Evolutionary conservation across 306 rosid genomes (phyloP).

Genomic region (Sechiopsis laciniata): DNA sequence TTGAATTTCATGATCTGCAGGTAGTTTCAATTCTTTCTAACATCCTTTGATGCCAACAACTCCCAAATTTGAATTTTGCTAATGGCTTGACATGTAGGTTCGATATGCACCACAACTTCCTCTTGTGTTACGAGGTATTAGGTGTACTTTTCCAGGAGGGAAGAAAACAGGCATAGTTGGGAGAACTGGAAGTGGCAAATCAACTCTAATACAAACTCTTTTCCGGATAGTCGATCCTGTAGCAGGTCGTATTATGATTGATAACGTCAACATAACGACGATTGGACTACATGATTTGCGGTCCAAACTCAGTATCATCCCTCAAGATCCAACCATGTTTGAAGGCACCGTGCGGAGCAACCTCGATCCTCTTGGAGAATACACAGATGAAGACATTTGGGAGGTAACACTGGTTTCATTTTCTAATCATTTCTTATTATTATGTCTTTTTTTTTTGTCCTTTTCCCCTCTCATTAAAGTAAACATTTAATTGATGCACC

Average conservation of each 20-base stretch:
- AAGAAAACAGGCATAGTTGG: conserved; percentile 84
- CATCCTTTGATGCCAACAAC: background rate
- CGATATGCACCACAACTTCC: conserved; percentile 89
- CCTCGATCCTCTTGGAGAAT: conserved; percentile 72
- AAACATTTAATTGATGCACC: background rate
- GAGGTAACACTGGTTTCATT: conserved; percentile 41
- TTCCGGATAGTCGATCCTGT: conserved; percentile 63
- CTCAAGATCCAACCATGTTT: conserved; percentile 96
- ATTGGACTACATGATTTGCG: conserved; percentile 80
- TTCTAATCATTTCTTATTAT: background rate
- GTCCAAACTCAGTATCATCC: conserved; percentile 74
- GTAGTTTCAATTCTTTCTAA: conserved; percentile 25
- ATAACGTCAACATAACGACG: conserved; percentile 45
- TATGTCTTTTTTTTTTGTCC: background rate
- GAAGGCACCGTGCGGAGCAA: conserved; percentile 85
- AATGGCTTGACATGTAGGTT: conserved; percentile 37
- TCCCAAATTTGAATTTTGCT: background rate
- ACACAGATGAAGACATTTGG: conserved; percentile 75
- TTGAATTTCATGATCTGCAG: conserved; percentile 63
- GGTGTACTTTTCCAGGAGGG: conserved; percentile 66
- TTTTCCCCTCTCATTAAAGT: background rate
- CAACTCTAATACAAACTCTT: conserved; percentile 72
- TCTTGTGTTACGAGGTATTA: conserved; percentile 67
- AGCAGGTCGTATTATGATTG: conserved; percentile 52
- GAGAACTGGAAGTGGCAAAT: conserved; percentile 82